phyloP scores from a whole-genome alignment of 1,139 yeast species.

The Yamadazyma mexicana region DNA sequence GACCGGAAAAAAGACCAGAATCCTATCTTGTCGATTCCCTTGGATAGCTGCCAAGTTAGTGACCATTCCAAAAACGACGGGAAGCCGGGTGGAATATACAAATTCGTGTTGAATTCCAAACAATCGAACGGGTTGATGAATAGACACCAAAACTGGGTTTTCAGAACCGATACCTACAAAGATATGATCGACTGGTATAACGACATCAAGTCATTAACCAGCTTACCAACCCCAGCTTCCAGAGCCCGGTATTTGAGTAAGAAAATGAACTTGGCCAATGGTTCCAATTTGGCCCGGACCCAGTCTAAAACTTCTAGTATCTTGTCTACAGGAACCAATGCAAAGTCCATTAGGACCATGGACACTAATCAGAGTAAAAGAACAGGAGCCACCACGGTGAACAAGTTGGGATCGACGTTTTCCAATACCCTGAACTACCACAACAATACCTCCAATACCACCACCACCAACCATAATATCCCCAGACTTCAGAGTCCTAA shows the following conservation, averaged over 20 bases:
- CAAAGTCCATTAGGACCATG: constrained; percentile 25
- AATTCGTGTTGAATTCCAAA: constrained; percentile 78
- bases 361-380: constrained; percentile 20
- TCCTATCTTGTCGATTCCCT: constrained; percentile 86
- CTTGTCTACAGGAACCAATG: constrained; percentile 21
- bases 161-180: constrained; percentile 78
- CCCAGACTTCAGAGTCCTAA: constrained; percentile 30
- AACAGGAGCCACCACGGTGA: constrained; percentile 12
- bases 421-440: constrained; percentile 1
- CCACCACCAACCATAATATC: constrained; percentile 19
- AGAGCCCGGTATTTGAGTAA: constrained; percentile 34
- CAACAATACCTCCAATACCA: constrained; percentile 31
- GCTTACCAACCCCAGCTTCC: constrained; percentile 55
- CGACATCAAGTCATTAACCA: constrained; percentile 67
- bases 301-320: constrained; percentile 28
- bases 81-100: constrained; percentile 58
- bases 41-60: constrained; percentile 78
- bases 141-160: constrained; percentile 90
- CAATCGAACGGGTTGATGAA: constrained; percentile 64
- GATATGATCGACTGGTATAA: constrained; percentile 83
- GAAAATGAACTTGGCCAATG: constrained; percentile 16
- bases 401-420: constrained; percentile 8
- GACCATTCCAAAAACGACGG: constrained; percentile 79
- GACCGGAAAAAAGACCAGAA: constrained; percentile 80
- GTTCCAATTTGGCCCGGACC: constrained; percentile 15